Percentiles rank a stretch among this genome's conserved stretches.
Conservation (phyloP, 2,329 filamentous ascomycete species). For the Pseudocercospora ulei region DNA sequence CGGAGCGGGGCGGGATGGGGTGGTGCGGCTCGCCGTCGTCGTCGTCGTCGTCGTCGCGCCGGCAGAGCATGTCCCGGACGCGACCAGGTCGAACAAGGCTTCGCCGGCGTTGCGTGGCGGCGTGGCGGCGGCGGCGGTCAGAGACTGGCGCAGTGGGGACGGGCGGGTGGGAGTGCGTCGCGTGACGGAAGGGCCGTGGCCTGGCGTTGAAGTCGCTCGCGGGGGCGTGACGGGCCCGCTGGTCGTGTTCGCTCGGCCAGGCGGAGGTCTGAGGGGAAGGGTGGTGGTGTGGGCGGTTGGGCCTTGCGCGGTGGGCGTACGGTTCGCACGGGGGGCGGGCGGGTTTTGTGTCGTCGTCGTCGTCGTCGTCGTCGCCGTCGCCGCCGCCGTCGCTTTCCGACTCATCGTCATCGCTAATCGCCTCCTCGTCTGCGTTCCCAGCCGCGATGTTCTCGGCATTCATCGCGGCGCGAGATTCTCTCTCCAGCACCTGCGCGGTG, state of each 20-base stretch:
- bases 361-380: background rate
- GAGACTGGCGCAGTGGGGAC: conserved; percentile 4
- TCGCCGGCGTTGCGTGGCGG: background rate
- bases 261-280: too few relatives aligned
- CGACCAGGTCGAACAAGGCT: background rate
- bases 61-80: too few relatives aligned
- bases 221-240: background rate
- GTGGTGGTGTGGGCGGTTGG: too few relatives aligned
- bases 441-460: conserved; percentile 5
- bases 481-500: background rate
- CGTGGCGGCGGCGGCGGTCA: conserved; percentile 1
- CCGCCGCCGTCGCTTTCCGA: background rate
- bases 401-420: background rate
- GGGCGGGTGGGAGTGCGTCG: background rate
- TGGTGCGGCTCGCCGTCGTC: too few relatives aligned
- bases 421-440: background rate
- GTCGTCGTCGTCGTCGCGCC: too few relatives aligned
- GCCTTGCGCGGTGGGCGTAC: too few relatives aligned
- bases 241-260: too few relatives aligned
- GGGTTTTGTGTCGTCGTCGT: background rate
- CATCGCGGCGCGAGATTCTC: background rate
- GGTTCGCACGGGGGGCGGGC: too few relatives aligned
- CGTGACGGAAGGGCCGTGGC: background rate
- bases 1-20: too few relatives aligned
- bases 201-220: background rate